Percentiles rank a stretch among this genome's conserved stretches.
phyloP scores from a whole-genome alignment of 257 asterid species.

The Forsythia suspensa region DNA sequence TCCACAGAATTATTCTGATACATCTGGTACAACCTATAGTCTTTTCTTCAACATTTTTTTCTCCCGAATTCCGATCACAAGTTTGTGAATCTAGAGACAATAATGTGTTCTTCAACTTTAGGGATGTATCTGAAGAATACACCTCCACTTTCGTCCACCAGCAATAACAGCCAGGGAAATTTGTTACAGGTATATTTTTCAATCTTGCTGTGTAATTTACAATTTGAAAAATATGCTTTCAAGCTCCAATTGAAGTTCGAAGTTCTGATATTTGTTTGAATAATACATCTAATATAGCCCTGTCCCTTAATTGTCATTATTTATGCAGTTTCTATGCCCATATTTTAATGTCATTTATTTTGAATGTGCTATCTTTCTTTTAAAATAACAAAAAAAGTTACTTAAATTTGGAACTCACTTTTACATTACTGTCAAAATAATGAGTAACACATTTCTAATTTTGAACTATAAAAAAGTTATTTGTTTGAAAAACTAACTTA shows the following conservation, averaged over 20 bases:
- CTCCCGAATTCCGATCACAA: conserved; percentile 5
- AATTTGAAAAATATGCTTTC: background rate
- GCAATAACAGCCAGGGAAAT: conserved; percentile 61
- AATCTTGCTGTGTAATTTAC: conserved; percentile 11
- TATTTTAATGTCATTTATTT: conserved; percentile 2
- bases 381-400: too few species aligned
- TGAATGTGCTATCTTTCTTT: background rate
- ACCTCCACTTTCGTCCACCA: conserved; percentile 67
- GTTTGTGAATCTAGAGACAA: conserved; percentile 20
- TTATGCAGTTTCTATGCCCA: background rate
- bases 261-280: background rate
- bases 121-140: conserved; percentile 86
- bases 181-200: conserved; percentile 61
- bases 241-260: background rate
- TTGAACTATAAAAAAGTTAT: background rate
- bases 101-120: conserved; percentile 32
- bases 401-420: too few species aligned
- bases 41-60: conserved; percentile 8
- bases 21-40: conserved; percentile 57
- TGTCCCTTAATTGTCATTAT: background rate
- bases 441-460: background rate
- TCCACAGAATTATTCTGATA: conserved; percentile 58
- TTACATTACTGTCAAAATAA: background rate
- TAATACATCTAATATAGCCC: background rate
- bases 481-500: background rate